Evolutionary conservation across 805 yeast genomes (phyloP).

Genomic region (Candida lessepsii): DNA sequence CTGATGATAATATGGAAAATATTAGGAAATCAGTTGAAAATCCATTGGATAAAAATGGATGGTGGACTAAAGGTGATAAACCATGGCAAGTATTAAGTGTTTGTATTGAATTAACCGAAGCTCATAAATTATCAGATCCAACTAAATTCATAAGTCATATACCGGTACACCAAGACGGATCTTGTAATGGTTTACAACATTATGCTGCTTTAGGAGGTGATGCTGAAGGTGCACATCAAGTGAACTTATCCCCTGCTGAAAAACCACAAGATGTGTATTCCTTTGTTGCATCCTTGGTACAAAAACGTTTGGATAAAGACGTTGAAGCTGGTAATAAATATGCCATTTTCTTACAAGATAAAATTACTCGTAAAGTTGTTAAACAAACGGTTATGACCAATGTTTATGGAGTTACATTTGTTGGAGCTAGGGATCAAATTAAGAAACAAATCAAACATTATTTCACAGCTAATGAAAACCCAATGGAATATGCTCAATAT

Average conservation of each 20-base stretch:
- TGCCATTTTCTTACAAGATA: conserved; percentile 57
- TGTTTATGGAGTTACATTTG: conserved; percentile 93
- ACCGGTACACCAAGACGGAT: conserved; percentile 85
- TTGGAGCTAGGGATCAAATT: conserved; percentile 91
- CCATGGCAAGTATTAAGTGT: conserved; percentile 82
- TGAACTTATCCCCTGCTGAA: conserved; percentile 67
- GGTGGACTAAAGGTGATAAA: conserved; percentile 76
- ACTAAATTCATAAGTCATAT: conserved; percentile 63
- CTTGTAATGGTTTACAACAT: conserved; percentile 84
- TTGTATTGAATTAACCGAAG: conserved; percentile 64
- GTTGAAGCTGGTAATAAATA: conserved; percentile 52
- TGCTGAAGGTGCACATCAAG: conserved; percentile 77
- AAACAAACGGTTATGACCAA: conserved; percentile 98
- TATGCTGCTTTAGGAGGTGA: conserved; percentile 89
- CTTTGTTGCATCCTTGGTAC: conserved; percentile 66
- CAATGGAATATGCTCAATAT: conserved; percentile 48
- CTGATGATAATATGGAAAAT: conserved; percentile 55
- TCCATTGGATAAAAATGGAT: conserved; percentile 55
- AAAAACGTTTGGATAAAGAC: conserved; percentile 51
- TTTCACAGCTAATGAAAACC: conserved; percentile 38
- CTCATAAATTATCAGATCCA: conserved; percentile 61
- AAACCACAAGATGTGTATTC: conserved; percentile 77
- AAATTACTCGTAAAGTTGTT: conserved; percentile 81
- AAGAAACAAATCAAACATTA: conserved; percentile 68
- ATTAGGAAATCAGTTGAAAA: conserved; percentile 57